Conservation (phyloP, 2,329 filamentous ascomycete genomes). For the Hymenoscyphus infarciens region DNA sequence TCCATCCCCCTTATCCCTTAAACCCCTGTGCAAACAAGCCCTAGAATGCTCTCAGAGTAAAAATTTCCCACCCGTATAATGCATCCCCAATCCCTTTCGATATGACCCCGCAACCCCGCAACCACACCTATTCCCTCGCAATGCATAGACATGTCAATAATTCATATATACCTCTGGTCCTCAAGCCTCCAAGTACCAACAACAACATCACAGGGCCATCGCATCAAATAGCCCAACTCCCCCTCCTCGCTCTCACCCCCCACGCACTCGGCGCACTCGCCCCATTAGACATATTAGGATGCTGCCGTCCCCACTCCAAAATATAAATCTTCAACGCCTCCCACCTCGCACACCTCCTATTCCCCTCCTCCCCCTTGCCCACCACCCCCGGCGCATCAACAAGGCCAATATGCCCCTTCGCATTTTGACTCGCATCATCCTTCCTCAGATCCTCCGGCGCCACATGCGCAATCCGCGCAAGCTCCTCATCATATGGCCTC, state of each 20-base stretch:
- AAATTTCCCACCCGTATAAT: background rate
- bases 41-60: background rate
- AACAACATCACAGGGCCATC: background rate
- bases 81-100: background rate
- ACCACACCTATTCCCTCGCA: background rate
- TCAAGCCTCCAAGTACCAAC: background rate
- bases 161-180: background rate
- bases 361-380: conserved; percentile 40
- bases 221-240: conserved; percentile 68
- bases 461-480: conserved; percentile 75
- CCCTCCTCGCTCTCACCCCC: conserved; percentile 63
- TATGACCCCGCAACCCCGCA: background rate
- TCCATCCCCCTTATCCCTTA: background rate
- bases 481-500: conserved; percentile 76
- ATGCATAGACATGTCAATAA: background rate
- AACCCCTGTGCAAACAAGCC: too few species aligned
- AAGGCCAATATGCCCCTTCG: conserved; percentile 70
- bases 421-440: conserved; percentile 63
- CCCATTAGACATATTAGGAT: conserved; percentile 64
- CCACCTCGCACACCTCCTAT: conserved; percentile 65
- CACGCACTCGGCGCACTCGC: conserved; percentile 56
- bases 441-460: conserved; percentile 63
- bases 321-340: conserved; percentile 80
- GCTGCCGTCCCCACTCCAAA: conserved; percentile 83
- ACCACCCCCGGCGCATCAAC: conserved; percentile 42